Evolutionary conservation across 768 basidiomycete genomes (phyloP).

Genomic region (Galerina marginata): DNA sequence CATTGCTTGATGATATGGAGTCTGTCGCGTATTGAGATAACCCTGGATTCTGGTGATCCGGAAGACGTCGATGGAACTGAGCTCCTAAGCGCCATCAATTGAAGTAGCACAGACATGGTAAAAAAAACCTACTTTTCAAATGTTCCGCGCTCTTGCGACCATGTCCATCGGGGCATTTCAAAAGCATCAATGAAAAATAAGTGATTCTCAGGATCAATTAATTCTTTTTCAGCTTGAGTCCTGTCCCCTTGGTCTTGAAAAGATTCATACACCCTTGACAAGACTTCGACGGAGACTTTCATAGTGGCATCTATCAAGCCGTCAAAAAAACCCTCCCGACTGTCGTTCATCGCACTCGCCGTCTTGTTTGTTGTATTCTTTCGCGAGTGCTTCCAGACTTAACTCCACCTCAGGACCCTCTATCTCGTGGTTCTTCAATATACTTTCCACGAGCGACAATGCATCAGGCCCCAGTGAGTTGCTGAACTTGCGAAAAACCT

Average conservation of each 20-base stretch:
- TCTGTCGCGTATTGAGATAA: constrained; percentile 81
- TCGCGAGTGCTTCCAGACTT: constrained; percentile 80
- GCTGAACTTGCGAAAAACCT: constrained; percentile 90
- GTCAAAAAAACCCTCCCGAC: not conserved
- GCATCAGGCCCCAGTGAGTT: constrained; percentile 86
- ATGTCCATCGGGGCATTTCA: constrained; percentile 95
- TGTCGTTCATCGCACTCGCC: constrained; percentile 45
- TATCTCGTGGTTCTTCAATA: constrained; percentile 76
- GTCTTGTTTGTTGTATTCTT: constrained; percentile 91
- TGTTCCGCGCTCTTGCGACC: constrained; percentile 83
- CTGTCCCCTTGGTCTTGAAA: constrained; percentile 70
- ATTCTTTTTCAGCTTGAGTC: constrained; percentile 57
- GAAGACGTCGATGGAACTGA: constrained; percentile 67
- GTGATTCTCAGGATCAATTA: constrained; percentile 81
- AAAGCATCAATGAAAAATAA: constrained; percentile 87
- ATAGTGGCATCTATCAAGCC: constrained; percentile 69
- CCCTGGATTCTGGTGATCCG: constrained; percentile 83
- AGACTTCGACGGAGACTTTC: constrained; percentile 75
- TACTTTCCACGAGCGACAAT: constrained; percentile 70
- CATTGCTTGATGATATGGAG: constrained; percentile 92
- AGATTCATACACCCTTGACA: constrained; percentile 75
- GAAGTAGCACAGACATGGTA: not conserved
- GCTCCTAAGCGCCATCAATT: constrained; percentile 44
- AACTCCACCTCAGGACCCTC: constrained; percentile 70
- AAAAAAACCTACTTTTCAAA: constrained; percentile 76